Evolutionary conservation across 768 basidiomycete genomes (phyloP).

Genomic region (Myochromella boudieri): DNA sequence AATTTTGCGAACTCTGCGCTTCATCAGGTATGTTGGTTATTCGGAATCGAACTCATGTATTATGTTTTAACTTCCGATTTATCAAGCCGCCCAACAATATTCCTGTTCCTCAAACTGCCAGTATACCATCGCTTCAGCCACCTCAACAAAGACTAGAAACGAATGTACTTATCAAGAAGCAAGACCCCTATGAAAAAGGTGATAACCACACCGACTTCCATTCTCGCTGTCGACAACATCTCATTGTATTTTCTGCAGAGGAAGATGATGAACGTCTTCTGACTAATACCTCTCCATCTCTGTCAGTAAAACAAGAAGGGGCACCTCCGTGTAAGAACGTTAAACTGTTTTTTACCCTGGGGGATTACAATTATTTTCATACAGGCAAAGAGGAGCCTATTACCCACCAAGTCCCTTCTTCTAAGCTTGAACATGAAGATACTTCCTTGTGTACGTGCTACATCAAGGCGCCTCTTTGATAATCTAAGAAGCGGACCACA

Average conservation of each 20-base stretch:
- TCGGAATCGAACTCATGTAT: too few relatives aligned
- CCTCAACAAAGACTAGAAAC: slow-evolving; percentile 1
- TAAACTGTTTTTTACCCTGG: background rate
- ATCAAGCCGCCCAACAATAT: background rate
- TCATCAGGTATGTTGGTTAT: too few relatives aligned
- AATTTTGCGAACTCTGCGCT: too few relatives aligned
- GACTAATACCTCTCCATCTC: background rate
- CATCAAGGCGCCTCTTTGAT: background rate
- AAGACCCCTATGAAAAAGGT: slow-evolving; percentile 22
- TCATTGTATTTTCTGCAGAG: too few relatives aligned
- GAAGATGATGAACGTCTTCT: slow-evolving; percentile 12
- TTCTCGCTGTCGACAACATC: too few relatives aligned
- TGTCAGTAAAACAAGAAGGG: slow-evolving; percentile 2
- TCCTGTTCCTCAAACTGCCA: background rate
- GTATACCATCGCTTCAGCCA: background rate
- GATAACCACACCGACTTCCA: background rate
- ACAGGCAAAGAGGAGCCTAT: slow-evolving; percentile 2
- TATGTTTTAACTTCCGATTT: too few relatives aligned
- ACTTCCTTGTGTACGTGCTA: background rate
- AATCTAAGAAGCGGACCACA: background rate
- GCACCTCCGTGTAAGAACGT: too few relatives aligned
- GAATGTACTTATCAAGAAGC: slow-evolving; percentile 8
- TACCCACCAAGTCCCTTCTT: background rate
- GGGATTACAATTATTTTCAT: background rate
- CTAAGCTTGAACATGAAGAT: background rate